Base-by-base conservation (phyloP, 768 basidiomycete species). In the Mycena leptocephala region DNA sequence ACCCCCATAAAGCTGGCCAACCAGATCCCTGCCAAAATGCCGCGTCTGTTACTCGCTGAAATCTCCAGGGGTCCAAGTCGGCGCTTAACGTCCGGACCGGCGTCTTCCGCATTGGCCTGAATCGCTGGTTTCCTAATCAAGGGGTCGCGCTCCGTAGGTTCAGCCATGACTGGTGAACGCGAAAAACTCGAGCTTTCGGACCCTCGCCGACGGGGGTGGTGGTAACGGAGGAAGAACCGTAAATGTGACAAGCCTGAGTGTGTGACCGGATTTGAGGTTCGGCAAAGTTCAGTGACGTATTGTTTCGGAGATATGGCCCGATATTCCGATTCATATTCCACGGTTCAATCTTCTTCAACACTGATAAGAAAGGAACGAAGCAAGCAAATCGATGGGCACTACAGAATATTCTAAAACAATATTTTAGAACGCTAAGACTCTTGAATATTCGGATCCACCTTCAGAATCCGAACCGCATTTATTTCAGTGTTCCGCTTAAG, bases 101-200 rank as follows among this genome's bases (percentile, higher is more conserved):
- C 16, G 26, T 6, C 24, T 9, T 71, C 75, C 11, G 20, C 51
- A 43, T 33, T 22, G 43, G 37, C 46, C 2, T 32, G 61, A 32
- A 46, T 43, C 11, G 43, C 33, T 5, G 63, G 41, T 33, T 58
- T 71, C 48, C 35, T 65, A 26, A 78, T 59, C 30, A 78, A 43
- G 9, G 77, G 77, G 28, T 78, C 77, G 65, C 77, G 77, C 30
- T 78, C 77, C 10, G 68, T 75, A 24, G 77, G 73, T 46, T 58
- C 46, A 26, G 77, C 41, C 73, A 72, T 75, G 46, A 14, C 59
- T 24, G 35, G 33, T 35, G 33, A 8, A n/a, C 22, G 33, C 7
- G 22, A 6, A 61, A 8, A 30, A 30, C 24, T 6, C 16, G 32
- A 56, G 10, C 8, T 18, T 18, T 16, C n/a, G n/a, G n/a, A n/a